Base-by-base conservation (phyloP, 192 early-diverging fungal genomes). In the Gryganskiella cystojenkinii region DNA sequence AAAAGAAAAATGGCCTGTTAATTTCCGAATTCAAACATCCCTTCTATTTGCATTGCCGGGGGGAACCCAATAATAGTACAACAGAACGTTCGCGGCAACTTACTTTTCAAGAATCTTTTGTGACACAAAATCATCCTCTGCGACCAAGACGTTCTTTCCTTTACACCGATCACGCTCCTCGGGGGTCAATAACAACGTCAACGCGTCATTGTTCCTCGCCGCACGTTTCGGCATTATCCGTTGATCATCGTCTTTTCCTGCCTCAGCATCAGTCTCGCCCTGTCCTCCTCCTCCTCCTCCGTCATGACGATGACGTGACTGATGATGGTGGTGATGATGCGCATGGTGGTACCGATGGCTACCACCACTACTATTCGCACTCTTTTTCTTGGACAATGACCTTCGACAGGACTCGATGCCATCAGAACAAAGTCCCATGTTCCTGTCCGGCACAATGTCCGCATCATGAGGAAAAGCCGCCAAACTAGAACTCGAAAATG, bases 61-160 rank as follows among this genome's bases (percentile, higher is more conserved):
- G n/a, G n/a, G n/a, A n/a, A n/a, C n/a, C n/a, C n/a, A n/a, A n/a
- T n/a, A n/a, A n/a, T n/a, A n/a, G n/a, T n/a, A n/a, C n/a, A n/a
- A n/a, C n/a, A n/a, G n/a, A n/a, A n/a, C n/a, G n/a, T n/a, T n/a
- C n/a, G n/a, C n/a, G n/a, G 1, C 3, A 42, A 40, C 72, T 57
- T 76, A 76, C 67, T 78, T 78, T 19, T 78, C 61, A 5, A 78
- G 42, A 25, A 78, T 69, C 67, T 69, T 68, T 61, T 78, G 74
- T 0, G 65, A 69, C 0, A 78, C 74, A 62, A 69, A 78, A 49
- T 78, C 74, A 53, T 78, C 74, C 35, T 78, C 74, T 1, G 74
- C 74, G 20, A 78, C 74, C 17, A 78, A 30, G 0, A 78, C 74
- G 52, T 78, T 78, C 50, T 78, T 78, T 22, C 67, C 74, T 13